Conservation (phyloP, 176 grass and related monocot species). For the Elaeis guineensis region DNA sequence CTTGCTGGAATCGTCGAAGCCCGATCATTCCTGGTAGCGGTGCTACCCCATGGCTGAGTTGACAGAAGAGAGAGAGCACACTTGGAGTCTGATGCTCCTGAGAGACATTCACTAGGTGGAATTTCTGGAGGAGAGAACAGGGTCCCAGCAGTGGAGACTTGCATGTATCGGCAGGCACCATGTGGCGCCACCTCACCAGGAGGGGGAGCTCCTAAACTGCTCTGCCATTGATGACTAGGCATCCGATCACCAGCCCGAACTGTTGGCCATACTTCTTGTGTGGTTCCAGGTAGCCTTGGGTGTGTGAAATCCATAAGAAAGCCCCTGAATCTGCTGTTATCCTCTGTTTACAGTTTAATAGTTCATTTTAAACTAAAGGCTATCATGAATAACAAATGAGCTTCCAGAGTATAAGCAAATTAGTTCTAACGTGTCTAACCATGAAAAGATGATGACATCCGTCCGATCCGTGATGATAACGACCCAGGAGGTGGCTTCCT, state of each 20-base stretch:
- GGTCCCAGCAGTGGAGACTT: background rate
- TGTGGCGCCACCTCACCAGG: too few species aligned
- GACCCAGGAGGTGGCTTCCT: constrained; percentile 13
- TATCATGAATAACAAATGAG: too few species aligned
- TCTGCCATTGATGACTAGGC: background rate
- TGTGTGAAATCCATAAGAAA: constrained; percentile 30
- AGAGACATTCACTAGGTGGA: constrained; percentile 16
- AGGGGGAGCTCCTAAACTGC: background rate
- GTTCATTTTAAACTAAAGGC: too few species aligned
- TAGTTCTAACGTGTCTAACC: constrained; percentile 3
- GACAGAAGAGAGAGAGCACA: constrained; percentile 32
- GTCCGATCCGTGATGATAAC: constrained; percentile 16
- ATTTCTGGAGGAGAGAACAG: background rate
- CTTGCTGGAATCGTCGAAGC: background rate
- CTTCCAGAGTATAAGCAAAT: too few species aligned
- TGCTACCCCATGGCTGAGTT: constrained; percentile 19
- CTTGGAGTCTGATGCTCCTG: constrained; percentile 6
- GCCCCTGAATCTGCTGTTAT: constrained; percentile 17
- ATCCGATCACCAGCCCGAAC: background rate
- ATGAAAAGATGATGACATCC: constrained; percentile 18
- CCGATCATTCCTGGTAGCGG: background rate
- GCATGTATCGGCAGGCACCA: too few species aligned
- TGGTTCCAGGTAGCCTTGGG: constrained; percentile 2
- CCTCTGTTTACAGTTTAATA: background rate
- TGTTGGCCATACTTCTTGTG: background rate